Evolutionary conservation across 768 basidiomycete genomes (phyloP).

Genomic region (Termitomyces sp.): DNA sequence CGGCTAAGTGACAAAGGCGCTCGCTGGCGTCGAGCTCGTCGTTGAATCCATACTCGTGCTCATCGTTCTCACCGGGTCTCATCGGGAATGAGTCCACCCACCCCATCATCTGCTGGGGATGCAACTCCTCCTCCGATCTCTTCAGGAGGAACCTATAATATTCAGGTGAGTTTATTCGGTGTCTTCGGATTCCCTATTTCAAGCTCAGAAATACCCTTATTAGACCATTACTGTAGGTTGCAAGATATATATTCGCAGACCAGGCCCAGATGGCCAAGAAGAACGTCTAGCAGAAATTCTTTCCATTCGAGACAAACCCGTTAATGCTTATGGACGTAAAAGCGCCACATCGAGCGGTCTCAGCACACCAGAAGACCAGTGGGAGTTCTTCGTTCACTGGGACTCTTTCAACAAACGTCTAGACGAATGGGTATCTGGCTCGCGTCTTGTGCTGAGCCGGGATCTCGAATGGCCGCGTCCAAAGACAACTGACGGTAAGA

Average conservation of each 20-base stretch:
- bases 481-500: constrained; percentile 60
- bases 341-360: constrained; percentile 33
- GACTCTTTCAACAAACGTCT: constrained; percentile 98
- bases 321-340: constrained; percentile 54
- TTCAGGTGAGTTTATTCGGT: constrained; percentile 54
- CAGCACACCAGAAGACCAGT: constrained; percentile 66
- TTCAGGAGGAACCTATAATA: constrained; percentile 70
- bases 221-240: constrained; percentile 90
- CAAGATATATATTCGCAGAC: constrained; percentile 90
- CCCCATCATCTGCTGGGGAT: constrained; percentile 37
- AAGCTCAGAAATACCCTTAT: constrained; percentile 25
- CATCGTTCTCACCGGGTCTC: background rate
- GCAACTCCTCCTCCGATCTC: constrained; percentile 61
- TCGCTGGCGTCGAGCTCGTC: constrained; percentile 3
- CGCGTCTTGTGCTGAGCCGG: constrained; percentile 75
- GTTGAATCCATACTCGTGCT: background rate
- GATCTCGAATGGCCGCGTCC: constrained; percentile 98
- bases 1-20: constrained; percentile 2
- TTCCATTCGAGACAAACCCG: constrained; percentile 86
- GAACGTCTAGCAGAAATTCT: constrained; percentile 95
- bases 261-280: constrained; percentile 73
- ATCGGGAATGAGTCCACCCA: constrained; percentile 30
- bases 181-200: constrained; percentile 12
- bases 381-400: constrained; percentile 98
- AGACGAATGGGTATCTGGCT: constrained; percentile 94